Conservation (phyloP, 345 rosid genomes). For the Salix purpurea region DNA sequence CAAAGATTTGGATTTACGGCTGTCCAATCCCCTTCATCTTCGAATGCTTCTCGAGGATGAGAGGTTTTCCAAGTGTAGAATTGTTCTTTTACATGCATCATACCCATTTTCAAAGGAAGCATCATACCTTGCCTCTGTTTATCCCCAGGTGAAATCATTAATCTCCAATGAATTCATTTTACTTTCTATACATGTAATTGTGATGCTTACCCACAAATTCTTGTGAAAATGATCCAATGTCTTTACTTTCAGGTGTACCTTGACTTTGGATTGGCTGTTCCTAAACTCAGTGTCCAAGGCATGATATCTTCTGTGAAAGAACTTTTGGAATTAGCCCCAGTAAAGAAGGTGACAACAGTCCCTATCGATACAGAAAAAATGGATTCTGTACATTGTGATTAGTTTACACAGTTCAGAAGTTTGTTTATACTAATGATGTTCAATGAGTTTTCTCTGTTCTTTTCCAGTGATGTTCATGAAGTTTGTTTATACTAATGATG, state of each 20-base stretch:
- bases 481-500: background rate
- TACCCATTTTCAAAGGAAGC: conserved; percentile 97
- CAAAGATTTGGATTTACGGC: conserved; percentile 79
- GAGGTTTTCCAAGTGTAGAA: conserved; percentile 59
- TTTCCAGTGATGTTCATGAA: too few species aligned
- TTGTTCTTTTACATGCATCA: conserved; percentile 90
- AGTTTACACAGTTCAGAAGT: background rate
- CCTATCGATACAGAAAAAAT: background rate
- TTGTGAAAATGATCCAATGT: conserved; percentile 11
- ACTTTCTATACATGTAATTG: background rate
- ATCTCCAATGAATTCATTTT: background rate
- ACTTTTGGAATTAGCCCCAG: conserved; percentile 81
- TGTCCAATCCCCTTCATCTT: conserved; percentile 88
- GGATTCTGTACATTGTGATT: background rate
- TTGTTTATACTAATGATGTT: background rate
- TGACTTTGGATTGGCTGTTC: conserved; percentile 93
- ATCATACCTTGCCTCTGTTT: conserved; percentile 79
- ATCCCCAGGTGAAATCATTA: conserved; percentile 55
- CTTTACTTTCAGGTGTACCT: conserved; percentile 64
- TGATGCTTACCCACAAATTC: background rate
- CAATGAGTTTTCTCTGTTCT: background rate
- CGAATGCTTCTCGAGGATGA: conserved; percentile 70
- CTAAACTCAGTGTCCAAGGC: conserved; percentile 83
- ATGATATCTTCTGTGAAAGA: conserved; percentile 86
- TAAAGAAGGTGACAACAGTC: conserved; percentile 59